Percentiles rank a stretch among this genome's conserved stretches.
Evolutionary conservation across 345 rosid genomes (phyloP).

Genomic region (Brassica nigra): DNA sequence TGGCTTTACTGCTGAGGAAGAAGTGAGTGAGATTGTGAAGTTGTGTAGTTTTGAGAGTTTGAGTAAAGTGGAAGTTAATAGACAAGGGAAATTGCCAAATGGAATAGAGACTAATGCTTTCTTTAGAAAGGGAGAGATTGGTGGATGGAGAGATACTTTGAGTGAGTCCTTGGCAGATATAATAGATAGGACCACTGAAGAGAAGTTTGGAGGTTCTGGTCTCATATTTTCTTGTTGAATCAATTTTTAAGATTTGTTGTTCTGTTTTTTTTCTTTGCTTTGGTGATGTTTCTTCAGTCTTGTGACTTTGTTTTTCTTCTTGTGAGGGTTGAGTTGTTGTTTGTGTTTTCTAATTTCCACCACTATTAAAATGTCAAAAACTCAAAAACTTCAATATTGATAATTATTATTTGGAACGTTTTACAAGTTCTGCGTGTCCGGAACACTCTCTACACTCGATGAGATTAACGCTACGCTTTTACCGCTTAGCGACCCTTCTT

Average conservation of each 20-base stretch:
- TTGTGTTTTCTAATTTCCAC: not conserved
- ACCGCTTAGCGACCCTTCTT: conserved; percentile 67
- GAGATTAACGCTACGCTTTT: conserved; percentile 69
- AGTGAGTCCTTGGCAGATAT: conserved; percentile 18
- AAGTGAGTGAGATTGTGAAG: conserved; percentile 20
- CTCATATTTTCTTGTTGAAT: not conserved
- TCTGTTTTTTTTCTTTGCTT: not conserved
- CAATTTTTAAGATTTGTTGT: not conserved
- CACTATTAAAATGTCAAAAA: too few relatives aligned
- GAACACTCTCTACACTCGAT: conserved; percentile 65
- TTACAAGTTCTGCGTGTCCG: conserved; percentile 74
- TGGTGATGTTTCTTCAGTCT: not conserved
- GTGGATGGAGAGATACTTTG: conserved; percentile 43
- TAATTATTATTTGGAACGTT: conserved; percentile 41
- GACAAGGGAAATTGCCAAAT: conserved; percentile 35
- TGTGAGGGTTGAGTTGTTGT: not conserved
- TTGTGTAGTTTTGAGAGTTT: conserved; percentile 41
- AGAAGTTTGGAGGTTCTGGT: conserved; percentile 7
- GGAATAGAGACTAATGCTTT: conserved; percentile 35
- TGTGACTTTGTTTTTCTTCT: not conserved
- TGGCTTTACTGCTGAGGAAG: conserved; percentile 30
- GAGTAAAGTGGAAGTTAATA: conserved; percentile 40
- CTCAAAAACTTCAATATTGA: too few relatives aligned
- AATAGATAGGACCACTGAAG: conserved; percentile 14
- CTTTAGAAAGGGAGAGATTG: conserved; percentile 41